Percentiles rank a stretch among this genome's conserved stretches.
Conservation (phyloP, 2,329 filamentous ascomycete genomes). For the Clonostachys chloroleuca region DNA sequence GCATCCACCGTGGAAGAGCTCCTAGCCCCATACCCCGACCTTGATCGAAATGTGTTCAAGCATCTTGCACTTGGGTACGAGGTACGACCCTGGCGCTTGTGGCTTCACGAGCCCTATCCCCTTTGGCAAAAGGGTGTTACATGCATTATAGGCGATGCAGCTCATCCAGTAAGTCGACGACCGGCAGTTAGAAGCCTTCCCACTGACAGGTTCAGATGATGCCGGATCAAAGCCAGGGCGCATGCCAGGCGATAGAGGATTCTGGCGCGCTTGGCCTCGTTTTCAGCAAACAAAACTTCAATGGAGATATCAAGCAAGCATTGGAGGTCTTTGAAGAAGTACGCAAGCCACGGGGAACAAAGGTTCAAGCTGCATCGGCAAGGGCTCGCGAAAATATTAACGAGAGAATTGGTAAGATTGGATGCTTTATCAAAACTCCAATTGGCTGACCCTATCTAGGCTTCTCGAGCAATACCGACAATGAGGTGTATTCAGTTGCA, state of each 20-base stretch:
- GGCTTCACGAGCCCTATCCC: conserved; percentile 38
- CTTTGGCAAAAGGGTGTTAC: conserved; percentile 40
- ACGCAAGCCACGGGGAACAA: conserved; percentile 41
- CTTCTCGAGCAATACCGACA: conserved; percentile 57
- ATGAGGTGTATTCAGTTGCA: conserved; percentile 54
- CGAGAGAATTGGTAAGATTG: too few relatives aligned
- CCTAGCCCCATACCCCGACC: conserved; percentile 48
- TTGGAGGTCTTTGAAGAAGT: conserved; percentile 43
- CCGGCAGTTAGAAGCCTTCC: too few relatives aligned
- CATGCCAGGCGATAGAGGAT: conserved; percentile 63
- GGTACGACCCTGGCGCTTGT: conserved; percentile 56
- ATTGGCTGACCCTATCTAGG: conserved; percentile 23
- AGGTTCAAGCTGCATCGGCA: conserved; percentile 30
- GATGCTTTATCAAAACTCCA: background rate
- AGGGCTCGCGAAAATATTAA: too few relatives aligned
- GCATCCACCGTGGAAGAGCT: conserved; percentile 48
- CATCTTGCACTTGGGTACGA: conserved; percentile 50
- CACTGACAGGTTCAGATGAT: conserved; percentile 37
- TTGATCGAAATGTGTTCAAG: conserved; percentile 46
- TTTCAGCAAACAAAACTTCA: conserved; percentile 35
- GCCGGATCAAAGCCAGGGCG: conserved; percentile 63
- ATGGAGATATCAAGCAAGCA: conserved; percentile 32
- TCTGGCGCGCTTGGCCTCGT: conserved; percentile 54
- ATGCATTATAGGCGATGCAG: conserved; percentile 58
- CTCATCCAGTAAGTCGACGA: conserved; percentile 36